Percentiles rank a stretch among this genome's conserved stretches.
These are phyloP conservation scores for Pseudognaphalium luteoalbum DNA, from an alignment of 129 eudicot species.

Conservation along the genomic window DNA sequence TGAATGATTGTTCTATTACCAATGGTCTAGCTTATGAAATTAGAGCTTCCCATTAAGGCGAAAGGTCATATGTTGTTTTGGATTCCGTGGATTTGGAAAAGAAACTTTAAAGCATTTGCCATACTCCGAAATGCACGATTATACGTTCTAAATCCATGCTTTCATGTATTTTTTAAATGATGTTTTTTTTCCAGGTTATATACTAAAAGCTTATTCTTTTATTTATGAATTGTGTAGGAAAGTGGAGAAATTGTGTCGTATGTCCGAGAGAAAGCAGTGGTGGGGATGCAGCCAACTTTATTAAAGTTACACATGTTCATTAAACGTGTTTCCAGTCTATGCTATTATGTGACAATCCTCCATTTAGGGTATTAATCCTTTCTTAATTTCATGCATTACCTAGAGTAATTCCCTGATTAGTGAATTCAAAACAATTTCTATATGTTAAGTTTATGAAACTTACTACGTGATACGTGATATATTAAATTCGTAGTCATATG, in stretches of 20 bases:
- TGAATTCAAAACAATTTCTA: too few relatives aligned
- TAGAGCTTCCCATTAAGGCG: conserved; percentile 9
- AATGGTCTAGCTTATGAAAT: conserved; percentile 4
- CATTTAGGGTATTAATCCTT: too few relatives aligned
- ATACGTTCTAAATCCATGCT: conserved; percentile 37
- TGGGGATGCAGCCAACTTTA: conserved; percentile 31
- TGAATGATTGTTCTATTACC: too few relatives aligned
- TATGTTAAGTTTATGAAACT: too few relatives aligned
- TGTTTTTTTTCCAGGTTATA: neutral
- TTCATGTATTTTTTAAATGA: neutral
- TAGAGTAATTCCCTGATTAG: too few relatives aligned
- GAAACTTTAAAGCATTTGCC: conserved; percentile 70
- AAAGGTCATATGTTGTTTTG: conserved; percentile 21
- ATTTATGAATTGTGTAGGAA: conserved; percentile 43
- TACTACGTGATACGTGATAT: too few relatives aligned
- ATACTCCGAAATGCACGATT: conserved; percentile 49
- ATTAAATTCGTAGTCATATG: too few relatives aligned
- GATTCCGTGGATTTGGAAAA: conserved; percentile 1
- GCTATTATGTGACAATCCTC: too few relatives aligned
- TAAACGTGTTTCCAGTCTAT: conserved; percentile 38
- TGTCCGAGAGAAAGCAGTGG: conserved; percentile 58
- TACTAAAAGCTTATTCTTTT: neutral
- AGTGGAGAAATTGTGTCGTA: conserved; percentile 71
- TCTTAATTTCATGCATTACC: too few relatives aligned
- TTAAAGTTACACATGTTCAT: conserved; percentile 58